These are phyloP conservation scores for Ascochyta koolunga DNA, from an alignment of 2,329 filamentous ascomycete genomes.

Conservation along the genomic window DNA sequence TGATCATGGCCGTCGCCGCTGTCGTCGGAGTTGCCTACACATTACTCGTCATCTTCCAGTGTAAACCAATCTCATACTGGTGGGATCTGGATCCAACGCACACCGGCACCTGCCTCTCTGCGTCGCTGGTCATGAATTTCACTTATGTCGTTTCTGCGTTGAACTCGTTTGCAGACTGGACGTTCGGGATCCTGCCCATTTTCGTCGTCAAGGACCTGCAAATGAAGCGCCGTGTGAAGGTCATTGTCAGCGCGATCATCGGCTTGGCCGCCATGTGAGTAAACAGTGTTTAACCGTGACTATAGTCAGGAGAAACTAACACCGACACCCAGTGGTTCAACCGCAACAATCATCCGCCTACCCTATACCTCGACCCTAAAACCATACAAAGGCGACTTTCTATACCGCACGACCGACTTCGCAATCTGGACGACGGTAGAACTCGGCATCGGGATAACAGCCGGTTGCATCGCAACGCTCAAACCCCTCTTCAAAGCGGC, in stretches of 20 bases:
- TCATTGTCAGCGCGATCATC: constrained; percentile 59
- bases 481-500: constrained; percentile 33
- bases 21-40: constrained; percentile 56
- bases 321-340: constrained; percentile 45
- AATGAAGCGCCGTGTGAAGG: constrained; percentile 60
- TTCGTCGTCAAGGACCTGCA: constrained; percentile 62
- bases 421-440: constrained; percentile 41
- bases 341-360: constrained; percentile 38
- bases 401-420: constrained; percentile 39
- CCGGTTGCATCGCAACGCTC: constrained; percentile 36
- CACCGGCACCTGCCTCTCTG: constrained; percentile 50
- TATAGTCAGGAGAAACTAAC: constrained; percentile 7
- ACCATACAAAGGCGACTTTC: constrained; percentile 39
- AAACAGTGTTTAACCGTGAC: neutral
- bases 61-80: constrained; percentile 57
- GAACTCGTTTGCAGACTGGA: constrained; percentile 39
- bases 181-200: constrained; percentile 44
- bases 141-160: constrained; percentile 49
- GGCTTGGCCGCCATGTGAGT: constrained; percentile 51
- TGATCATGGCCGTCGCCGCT: constrained; percentile 52
- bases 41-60: constrained; percentile 59
- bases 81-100: constrained; percentile 51
- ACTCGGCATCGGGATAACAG: constrained; percentile 36
- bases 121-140: constrained; percentile 57
- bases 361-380: constrained; percentile 35